These are phyloP conservation scores for Arabidopsis suecica DNA, from an alignment of 345 rosid genomes.

Conservation along the genomic window DNA sequence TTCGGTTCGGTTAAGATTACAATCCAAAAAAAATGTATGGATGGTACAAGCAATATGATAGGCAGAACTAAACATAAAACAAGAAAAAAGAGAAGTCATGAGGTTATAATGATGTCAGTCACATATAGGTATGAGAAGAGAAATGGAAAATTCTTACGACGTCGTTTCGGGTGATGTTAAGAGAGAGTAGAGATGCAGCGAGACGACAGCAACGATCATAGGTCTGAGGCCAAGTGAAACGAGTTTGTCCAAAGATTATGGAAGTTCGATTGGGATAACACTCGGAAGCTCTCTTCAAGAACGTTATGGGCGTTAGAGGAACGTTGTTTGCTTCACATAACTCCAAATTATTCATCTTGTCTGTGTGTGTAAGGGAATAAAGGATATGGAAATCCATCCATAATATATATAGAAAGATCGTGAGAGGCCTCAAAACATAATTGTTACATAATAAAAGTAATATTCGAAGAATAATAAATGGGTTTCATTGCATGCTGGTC, in stretches of 20 bases:
- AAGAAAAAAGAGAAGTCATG: too few relatives aligned
- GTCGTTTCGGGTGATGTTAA: slow-evolving; percentile 66
- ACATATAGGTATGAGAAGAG: not conserved
- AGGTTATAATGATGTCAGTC: too few relatives aligned
- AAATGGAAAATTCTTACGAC: slow-evolving; percentile 47
- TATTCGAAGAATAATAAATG: not conserved
- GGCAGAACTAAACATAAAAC: not conserved
- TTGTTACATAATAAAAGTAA: not conserved
- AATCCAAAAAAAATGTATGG: too few relatives aligned
- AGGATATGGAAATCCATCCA: not conserved
- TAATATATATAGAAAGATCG: slow-evolving; percentile 19
- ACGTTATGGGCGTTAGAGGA: slow-evolving; percentile 70
- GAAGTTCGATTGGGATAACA: slow-evolving; percentile 62
- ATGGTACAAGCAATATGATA: too few relatives aligned
- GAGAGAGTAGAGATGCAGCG: slow-evolving; percentile 64
- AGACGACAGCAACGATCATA: slow-evolving; percentile 65
- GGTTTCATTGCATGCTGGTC: not conserved
- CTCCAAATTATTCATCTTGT: slow-evolving; percentile 60
- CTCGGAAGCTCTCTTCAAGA: slow-evolving; percentile 69
- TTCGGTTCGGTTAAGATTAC: too few relatives aligned
- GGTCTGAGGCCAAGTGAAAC: slow-evolving; percentile 72
- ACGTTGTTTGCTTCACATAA: slow-evolving; percentile 63
- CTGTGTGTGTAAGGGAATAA: not conserved
- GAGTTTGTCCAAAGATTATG: slow-evolving; percentile 53
- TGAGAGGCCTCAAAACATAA: not conserved